Evolutionary conservation across 2,329 filamentous ascomycete species (phyloP).

Genomic region (Aspergillus pseudotamarii): DNA sequence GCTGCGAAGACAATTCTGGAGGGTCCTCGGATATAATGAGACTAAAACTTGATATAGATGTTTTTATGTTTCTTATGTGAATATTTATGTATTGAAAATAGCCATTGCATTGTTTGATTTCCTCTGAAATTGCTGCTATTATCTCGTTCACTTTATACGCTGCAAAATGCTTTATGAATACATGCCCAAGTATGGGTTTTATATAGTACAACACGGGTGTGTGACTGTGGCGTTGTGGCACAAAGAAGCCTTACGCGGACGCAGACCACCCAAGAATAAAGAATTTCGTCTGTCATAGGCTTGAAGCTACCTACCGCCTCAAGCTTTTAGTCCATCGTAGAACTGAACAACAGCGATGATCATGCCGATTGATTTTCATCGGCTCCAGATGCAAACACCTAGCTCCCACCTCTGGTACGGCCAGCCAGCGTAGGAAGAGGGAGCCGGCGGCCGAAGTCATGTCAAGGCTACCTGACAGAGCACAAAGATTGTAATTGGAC

Average conservation of each 20-base stretch:
- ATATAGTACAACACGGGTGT: conserved; percentile 1
- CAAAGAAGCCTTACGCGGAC: neutral
- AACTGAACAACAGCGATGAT: too few species aligned
- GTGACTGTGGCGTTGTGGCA: neutral
- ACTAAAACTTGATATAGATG: neutral
- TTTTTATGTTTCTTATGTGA: conserved; percentile 5
- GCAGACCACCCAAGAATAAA: neutral
- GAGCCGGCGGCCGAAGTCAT: neutral
- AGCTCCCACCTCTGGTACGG: neutral
- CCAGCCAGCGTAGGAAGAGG: neutral
- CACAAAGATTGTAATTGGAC: neutral
- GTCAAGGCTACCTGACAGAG: neutral
- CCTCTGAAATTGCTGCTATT: neutral
- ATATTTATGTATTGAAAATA: conserved; percentile 5
- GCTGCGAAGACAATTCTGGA: conserved; percentile 77
- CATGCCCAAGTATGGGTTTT: neutral
- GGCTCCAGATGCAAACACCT: neutral
- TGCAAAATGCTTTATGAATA: conserved; percentile 6
- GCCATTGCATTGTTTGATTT: neutral
- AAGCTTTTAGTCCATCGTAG: too few species aligned
- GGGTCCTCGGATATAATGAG: conserved; percentile 41
- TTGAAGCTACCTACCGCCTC: neutral
- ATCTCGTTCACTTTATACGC: neutral
- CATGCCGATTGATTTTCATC: neutral
- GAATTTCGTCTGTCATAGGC: neutral